These are phyloP conservation scores for Tricladium varicosporioides DNA, from an alignment of 2,329 filamentous ascomycete genomes.

Conservation along the genomic window DNA sequence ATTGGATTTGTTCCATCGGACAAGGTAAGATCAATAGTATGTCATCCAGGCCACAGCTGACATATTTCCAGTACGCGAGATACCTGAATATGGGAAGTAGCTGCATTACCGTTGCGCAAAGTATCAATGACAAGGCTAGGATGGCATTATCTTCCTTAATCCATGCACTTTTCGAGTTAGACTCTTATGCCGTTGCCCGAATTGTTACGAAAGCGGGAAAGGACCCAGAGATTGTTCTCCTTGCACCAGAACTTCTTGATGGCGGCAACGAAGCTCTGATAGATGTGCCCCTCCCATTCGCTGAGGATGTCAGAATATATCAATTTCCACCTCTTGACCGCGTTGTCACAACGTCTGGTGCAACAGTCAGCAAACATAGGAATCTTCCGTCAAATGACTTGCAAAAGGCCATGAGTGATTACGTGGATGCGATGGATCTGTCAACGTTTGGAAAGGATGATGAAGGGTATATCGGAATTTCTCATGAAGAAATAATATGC, in stretches of 20 bases:
- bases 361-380: slow-evolving; percentile 75
- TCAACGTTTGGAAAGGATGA: slow-evolving; percentile 70
- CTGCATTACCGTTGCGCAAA: slow-evolving; percentile 74
- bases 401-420: slow-evolving; percentile 79
- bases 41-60: slow-evolving; percentile 8
- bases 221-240: slow-evolving; percentile 71
- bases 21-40: slow-evolving; percentile 47
- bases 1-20: slow-evolving; percentile 79
- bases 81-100: slow-evolving; percentile 83
- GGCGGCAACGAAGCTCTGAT: slow-evolving; percentile 77
- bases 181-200: slow-evolving; percentile 82
- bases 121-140: slow-evolving; percentile 75
- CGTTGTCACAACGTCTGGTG: slow-evolving; percentile 83
- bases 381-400: slow-evolving; percentile 77
- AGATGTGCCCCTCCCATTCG: slow-evolving; percentile 87
- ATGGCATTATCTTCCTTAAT: slow-evolving; percentile 87
- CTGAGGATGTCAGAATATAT: slow-evolving; percentile 88
- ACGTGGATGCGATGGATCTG: slow-evolving; percentile 91
- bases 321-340: slow-evolving; percentile 87
- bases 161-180: slow-evolving; percentile 79
- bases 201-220: slow-evolving; percentile 83
- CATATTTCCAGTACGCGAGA: slow-evolving; percentile 63
- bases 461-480: slow-evolving; percentile 56
- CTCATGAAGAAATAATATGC: slow-evolving; percentile 7
- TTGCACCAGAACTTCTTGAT: slow-evolving; percentile 76